A percentile compares a stretch with the other conserved stretches of the same genome.
Conservation (phyloP, 2,329 filamentous ascomycete genomes). For the Aureobasidium sp. region DNA sequence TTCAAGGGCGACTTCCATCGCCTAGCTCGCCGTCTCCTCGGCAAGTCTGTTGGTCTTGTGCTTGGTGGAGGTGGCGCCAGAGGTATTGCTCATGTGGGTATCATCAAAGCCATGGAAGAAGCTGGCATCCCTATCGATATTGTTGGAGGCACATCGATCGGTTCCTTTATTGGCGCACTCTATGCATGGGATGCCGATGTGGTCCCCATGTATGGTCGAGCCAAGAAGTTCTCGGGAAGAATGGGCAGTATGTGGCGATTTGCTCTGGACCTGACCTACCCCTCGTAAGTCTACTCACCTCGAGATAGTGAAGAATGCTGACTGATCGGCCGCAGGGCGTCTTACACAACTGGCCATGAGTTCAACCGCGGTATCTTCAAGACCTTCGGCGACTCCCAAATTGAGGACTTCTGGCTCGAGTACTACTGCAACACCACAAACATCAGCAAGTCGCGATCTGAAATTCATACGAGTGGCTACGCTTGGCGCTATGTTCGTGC, state of each 20-base stretch:
- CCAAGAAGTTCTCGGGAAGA: slow-evolving; percentile 95
- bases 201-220: slow-evolving; percentile 91
- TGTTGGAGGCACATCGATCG: slow-evolving; percentile 91
- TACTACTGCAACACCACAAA: slow-evolving; percentile 99
- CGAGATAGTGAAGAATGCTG: background rate
- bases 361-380: slow-evolving; percentile 99
- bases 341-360: slow-evolving; percentile 96
- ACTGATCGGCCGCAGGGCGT: slow-evolving; percentile 44
- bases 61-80: slow-evolving; percentile 88
- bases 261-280: slow-evolving; percentile 89
- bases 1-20: slow-evolving; percentile 97
- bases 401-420: slow-evolving; percentile 98
- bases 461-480: slow-evolving; percentile 93
- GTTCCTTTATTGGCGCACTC: slow-evolving; percentile 86
- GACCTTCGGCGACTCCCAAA: slow-evolving; percentile 91
- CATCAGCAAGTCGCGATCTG: slow-evolving; percentile 84
- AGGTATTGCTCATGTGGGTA: slow-evolving; percentile 85
- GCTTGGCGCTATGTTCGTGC: slow-evolving; percentile 96
- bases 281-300: slow-evolving; percentile 46
- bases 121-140: slow-evolving; percentile 94
- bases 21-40: slow-evolving; percentile 78
- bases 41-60: slow-evolving; percentile 89
- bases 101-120: slow-evolving; percentile 92
- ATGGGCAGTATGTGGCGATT: slow-evolving; percentile 99
- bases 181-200: slow-evolving; percentile 96